Evolutionary conservation across 2,329 filamentous ascomycete species (phyloP), one percentile per base, ranked within the genome.

Genomic region (Apiospora malaysiana): DNA sequence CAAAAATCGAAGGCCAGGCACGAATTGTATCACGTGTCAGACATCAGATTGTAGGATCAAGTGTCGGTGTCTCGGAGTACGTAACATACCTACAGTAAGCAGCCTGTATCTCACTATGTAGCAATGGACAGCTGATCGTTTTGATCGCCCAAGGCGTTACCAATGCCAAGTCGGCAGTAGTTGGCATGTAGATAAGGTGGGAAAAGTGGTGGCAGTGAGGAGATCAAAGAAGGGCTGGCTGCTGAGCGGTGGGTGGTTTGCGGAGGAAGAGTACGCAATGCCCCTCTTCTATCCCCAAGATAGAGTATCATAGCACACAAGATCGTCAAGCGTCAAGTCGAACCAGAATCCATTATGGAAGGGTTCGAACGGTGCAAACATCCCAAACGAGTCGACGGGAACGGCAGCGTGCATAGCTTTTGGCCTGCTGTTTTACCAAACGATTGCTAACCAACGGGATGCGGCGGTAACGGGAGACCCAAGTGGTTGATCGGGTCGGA

Each of bases 331-430:
- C 27, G 16, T 37, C 16, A 40, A 40, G 27, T 63, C 21, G 32
- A 63, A 63, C 56, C 56, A 63, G 56, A 63, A 14, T n/a, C 27
- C 56, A 40, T 63, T 63, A 27, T 63, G 56, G 56, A 63, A 63
- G 32, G 51, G 6, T 37, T 37, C 51, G 16, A 37, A 37, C 51
- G 27, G 51, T 18, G 56, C 56, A 63, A 63, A 63, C 27, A 40
- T 12, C 56, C 56, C 56, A 63, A 63, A 63, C 32, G 56, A 63
- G 32, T 63, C 56, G 32, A 40, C 32, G 56, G 56, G 32, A 63
- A 18, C 56, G 56, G 56, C 56, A 63, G 56, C 18, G 27, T 40
- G 27, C 56, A 63, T n/a, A 21, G 56, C 3, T 32, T 32, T 63
- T 63, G 21, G 32, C 32, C 9, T n/a, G n/a, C 32, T 63, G 56